A percentile compares a stretch with the other conserved stretches of the same genome.
Conservation (phyloP, 192 early-diverging fungal genomes). For the Linnemannia hyalina region DNA sequence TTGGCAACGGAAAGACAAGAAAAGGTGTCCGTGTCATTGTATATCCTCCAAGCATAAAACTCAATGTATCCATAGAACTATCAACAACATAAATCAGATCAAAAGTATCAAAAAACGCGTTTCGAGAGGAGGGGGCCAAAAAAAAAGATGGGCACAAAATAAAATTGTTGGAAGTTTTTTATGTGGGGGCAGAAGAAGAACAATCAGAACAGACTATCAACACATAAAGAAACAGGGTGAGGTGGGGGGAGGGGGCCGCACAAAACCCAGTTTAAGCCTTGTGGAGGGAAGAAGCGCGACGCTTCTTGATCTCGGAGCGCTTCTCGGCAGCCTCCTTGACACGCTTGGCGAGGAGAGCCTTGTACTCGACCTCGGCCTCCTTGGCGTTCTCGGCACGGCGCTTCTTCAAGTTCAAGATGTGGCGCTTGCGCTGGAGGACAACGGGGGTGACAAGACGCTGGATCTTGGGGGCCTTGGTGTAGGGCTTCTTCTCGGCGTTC, state of each 20-base stretch:
- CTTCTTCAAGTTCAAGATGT: conserved; percentile 88
- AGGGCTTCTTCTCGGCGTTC: conserved; percentile 91
- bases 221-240: background rate
- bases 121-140: background rate
- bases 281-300: conserved; percentile 77
- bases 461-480: conserved; percentile 97
- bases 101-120: background rate
- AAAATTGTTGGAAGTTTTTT: conserved; percentile 5
- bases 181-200: conserved; percentile 1
- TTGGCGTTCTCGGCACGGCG: conserved; percentile 83
- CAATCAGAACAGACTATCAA: background rate
- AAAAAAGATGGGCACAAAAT: background rate
- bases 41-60: background rate
- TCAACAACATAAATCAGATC: background rate
- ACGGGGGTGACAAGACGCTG: conserved; percentile 98
- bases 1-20: background rate
- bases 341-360: conserved; percentile 90
- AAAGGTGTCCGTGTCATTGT: background rate
- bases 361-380: conserved; percentile 81
- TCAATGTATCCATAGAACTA: background rate
- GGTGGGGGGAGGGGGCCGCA: background rate
- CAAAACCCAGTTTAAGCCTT: conserved; percentile 60
- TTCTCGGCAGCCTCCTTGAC: conserved; percentile 96
- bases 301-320: conserved; percentile 80
- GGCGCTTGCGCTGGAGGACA: conserved; percentile 96